Conservation (phyloP, 1,284 basidiomycete species). For the Xerocomus amazonicus region DNA sequence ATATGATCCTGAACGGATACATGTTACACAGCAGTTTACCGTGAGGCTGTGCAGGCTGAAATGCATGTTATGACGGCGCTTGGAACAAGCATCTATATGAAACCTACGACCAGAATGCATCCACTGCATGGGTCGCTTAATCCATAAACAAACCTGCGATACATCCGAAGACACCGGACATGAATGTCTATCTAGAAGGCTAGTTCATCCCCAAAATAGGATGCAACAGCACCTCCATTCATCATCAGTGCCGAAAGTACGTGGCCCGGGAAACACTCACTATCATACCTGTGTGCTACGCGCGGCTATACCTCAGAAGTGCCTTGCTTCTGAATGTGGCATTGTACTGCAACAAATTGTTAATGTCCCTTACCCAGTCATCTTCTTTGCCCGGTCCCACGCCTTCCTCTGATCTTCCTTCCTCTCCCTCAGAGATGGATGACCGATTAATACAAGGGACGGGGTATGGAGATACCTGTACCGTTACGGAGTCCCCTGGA, state of each 20-base stretch:
- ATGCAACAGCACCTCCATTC: not conserved
- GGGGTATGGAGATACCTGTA: conserved; percentile 83
- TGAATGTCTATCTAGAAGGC: conserved; percentile 4
- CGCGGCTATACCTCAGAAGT: conserved; percentile 52
- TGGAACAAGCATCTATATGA: not conserved
- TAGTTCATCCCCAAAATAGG: not conserved
- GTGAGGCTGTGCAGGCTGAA: no score
- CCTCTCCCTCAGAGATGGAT: conserved; percentile 56
- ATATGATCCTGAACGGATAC: not conserved
- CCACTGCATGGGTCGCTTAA: not conserved
- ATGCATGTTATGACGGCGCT: not conserved
- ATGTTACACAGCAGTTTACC: not conserved
- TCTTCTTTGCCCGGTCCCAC: conserved; percentile 78
- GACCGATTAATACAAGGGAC: conserved; percentile 91
- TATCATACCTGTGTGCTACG: conserved; percentile 12
- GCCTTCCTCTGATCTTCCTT: conserved; percentile 41
- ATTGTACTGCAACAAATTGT: conserved; percentile 88
- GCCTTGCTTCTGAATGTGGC: conserved; percentile 89
- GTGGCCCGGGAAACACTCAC: conserved; percentile 11
- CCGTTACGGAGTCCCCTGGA: conserved; percentile 81
- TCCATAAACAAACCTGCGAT: not conserved
- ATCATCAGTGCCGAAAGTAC: conserved; percentile 1
- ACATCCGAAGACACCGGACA: not conserved
- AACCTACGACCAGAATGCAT: conserved; percentile 1
- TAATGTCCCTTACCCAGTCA: conserved; percentile 96